Evolutionary conservation across 768 basidiomycete genomes (phyloP).

Genomic region (Gymnopilus dilepis): DNA sequence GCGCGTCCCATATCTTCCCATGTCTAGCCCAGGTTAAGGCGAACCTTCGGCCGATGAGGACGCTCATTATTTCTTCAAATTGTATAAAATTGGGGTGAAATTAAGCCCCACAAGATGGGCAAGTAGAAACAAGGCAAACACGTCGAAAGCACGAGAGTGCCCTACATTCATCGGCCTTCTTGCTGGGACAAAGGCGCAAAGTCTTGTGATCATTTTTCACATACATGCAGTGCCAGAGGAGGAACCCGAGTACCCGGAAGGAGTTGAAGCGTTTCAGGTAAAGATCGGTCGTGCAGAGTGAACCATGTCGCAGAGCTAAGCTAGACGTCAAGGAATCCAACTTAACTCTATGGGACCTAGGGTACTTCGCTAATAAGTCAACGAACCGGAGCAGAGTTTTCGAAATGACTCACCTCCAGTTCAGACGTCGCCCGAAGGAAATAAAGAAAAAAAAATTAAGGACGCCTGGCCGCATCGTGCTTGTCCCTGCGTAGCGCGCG

Average conservation of each 20-base stretch:
- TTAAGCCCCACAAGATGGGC: neutral
- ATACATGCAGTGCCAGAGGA: neutral
- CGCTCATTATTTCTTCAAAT: neutral
- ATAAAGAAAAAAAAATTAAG: constrained; percentile 10
- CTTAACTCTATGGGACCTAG: neutral
- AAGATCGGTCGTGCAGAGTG: neutral
- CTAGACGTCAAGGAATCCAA: constrained; percentile 2
- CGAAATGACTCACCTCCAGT: constrained; percentile 10
- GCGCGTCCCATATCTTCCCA: neutral
- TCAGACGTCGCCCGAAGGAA: constrained; percentile 1
- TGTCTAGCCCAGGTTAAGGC: constrained; percentile 6
- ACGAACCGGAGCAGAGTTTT: constrained; percentile 8
- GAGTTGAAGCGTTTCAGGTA: constrained; percentile 14
- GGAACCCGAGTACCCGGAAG: constrained; percentile 9
- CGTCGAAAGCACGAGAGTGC: constrained; percentile 13
- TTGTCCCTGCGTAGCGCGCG: constrained; percentile 10
- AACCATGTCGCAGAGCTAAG: constrained; percentile 2
- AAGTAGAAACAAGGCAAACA: constrained; percentile 8
- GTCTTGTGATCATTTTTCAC: constrained; percentile 5
- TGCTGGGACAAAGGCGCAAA: neutral
- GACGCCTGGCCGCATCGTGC: constrained; percentile 9
- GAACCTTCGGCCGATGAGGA: constrained; percentile 5
- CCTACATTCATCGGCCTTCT: neutral
- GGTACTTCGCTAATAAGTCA: neutral
- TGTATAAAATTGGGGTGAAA: neutral